Evolutionary conservation across 805 yeast species (phyloP), one percentile per base, ranked within the genome.

Genomic region (Yamadazyma philogaea): DNA sequence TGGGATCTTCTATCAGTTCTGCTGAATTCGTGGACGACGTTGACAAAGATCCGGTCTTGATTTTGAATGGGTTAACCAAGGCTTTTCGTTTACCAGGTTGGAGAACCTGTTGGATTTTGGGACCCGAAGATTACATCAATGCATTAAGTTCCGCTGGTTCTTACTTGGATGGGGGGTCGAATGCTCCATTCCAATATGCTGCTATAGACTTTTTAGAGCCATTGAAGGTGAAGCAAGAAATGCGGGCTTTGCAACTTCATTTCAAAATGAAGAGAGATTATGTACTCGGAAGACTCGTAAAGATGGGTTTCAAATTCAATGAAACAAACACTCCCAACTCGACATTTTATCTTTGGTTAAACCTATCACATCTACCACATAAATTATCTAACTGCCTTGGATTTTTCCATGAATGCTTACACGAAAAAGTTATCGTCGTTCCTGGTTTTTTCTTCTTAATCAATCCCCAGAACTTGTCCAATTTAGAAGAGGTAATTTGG

Each of bases 361-460:
- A 78, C 49, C 63, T 78, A 32, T 62, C 72, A 15, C 79, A 74
- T 47, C 66, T 78, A 32, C 82, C 82, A 1, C 76, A 77, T 1
- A 78, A 78, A 55, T 60, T 78, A 39, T 64, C 75, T 36, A 78
- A 78, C 52, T 75, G 82, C 53, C 65, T 78, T 32, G 83, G 84
- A 0, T 78, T 78, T 51, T 78, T 78, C 71, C 84, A 78, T 54
- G 84, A 78, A 56, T 77, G 81, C 46, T 61, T 78, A 33, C 82
- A 77, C 51, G 81, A 78, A 50, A 72, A 72, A 50, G 80, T 77
- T 10, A 78, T 78, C 53, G 73, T 75, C 24, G 84, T 78, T 15
- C 84, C 84, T 3, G 84, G 84, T 2, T 78, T 78, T 48, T 78
- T 78, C 64, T 78, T 78, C 55, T 77, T 78, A 54, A 68, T 78